Conservation (phyloP, 805 yeast species). For the Saturnispora zaruensis region DNA sequence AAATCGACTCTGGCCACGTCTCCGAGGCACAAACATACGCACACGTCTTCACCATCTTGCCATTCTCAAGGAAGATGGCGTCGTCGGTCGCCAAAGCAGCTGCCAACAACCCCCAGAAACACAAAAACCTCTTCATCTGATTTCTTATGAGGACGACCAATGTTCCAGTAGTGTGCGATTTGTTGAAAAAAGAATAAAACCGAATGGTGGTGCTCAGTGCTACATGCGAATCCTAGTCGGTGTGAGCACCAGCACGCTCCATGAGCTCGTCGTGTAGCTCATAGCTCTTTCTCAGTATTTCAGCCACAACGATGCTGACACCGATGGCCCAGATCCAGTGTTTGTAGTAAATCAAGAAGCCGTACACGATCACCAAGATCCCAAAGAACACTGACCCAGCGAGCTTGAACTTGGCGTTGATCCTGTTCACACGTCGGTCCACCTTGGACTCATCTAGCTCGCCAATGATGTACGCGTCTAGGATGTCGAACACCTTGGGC, state of each 20-base stretch:
- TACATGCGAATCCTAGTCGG: no score
- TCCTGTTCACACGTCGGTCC: not conserved
- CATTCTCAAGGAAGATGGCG: slow-evolving; percentile 15
- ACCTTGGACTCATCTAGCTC: not conserved
- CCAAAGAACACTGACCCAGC: not conserved
- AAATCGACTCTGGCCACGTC: not conserved
- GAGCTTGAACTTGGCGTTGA: slow-evolving; percentile 1
- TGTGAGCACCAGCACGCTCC: slow-evolving; percentile 4
- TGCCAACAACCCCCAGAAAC: not conserved
- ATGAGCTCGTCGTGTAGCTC: slow-evolving; percentile 4
- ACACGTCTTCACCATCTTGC: slow-evolving; percentile 24
- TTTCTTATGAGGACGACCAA: not conserved
- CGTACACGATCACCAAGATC: not conserved
- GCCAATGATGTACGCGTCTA: slow-evolving; percentile 3
- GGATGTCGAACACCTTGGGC: not conserved
- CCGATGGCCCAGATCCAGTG: not conserved
- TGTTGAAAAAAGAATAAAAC: not conserved
- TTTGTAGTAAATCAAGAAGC: not conserved
- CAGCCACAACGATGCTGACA: not conserved
- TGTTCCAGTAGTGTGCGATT: not conserved
- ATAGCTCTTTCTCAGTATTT: not conserved
- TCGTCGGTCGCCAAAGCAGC: slow-evolving; percentile 10
- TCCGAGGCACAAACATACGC: slow-evolving; percentile 25
- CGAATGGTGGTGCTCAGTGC: not conserved
- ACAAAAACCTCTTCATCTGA: not conserved